Conservation (phyloP, 2,329 filamentous ascomycete species). For the Camptophora hylomeconis region DNA sequence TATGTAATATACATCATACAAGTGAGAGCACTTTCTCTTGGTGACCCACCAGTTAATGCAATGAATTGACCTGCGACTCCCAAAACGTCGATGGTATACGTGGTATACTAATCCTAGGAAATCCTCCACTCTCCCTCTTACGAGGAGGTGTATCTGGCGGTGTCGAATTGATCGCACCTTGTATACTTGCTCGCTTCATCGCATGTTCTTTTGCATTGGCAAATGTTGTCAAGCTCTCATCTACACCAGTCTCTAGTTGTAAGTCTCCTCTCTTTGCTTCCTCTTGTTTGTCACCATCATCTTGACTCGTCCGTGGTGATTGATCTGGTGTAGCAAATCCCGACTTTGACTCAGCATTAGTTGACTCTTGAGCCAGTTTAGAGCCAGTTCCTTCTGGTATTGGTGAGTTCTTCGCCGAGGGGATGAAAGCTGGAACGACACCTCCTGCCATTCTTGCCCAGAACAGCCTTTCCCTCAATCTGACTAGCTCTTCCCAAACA, state of each 20-base stretch:
- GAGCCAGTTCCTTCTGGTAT: slow-evolving; percentile 3
- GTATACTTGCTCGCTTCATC: slow-evolving; percentile 4
- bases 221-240: slow-evolving; percentile 16
- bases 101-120: slow-evolving; percentile 17
- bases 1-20: no score
- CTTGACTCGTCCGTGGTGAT: slow-evolving; percentile 1
- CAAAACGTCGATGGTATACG: slow-evolving; percentile 15
- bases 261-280: slow-evolving; percentile 6
- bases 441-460: slow-evolving; percentile 89
- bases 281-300: slow-evolving; percentile 1
- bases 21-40: no score
- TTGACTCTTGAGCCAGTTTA: neutral
- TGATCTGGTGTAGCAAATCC: slow-evolving; percentile 1
- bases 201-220: slow-evolving; percentile 14
- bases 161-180: slow-evolving; percentile 6
- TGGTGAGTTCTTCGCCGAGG: slow-evolving; percentile 12
- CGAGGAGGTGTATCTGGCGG: slow-evolving; percentile 12
- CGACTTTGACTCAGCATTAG: slow-evolving; percentile 2
- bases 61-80: slow-evolving; percentile 15
- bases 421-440: slow-evolving; percentile 54
- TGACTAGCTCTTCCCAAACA: slow-evolving; percentile 90
- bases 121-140: slow-evolving; percentile 10
- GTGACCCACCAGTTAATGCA: no score
- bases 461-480: slow-evolving; percentile 87
- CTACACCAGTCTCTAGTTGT: slow-evolving; percentile 12